Evolutionary conservation across 2,329 filamentous ascomycete species (phyloP), one percentile per base, ranked within the genome.

Genomic region (Alternaria solani): DNA sequence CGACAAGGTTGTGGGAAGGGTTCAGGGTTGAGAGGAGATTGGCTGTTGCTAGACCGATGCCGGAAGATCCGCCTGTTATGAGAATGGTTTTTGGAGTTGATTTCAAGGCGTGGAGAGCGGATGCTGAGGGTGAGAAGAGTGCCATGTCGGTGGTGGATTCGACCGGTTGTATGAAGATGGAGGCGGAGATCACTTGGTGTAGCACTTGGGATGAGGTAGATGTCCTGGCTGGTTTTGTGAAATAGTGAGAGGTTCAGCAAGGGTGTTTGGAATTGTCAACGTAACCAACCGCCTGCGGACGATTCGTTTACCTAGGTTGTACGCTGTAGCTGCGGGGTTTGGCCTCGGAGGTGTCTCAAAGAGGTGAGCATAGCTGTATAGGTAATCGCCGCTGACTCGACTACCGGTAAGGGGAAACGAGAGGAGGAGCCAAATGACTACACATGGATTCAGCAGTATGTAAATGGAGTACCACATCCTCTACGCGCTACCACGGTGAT

Each of bases 11-110:
- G 65, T 81, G 80, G 2, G 65, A 57, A 16, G 75, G 70, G 51
- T 77, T 76, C 16, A 81, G 72, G 28, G 68, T 59, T 38, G 78
- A 78, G 49, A 81, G 75, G 32, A 81, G 72, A 11, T 69, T 69
- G 4, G 78, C 79, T 18, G 79, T 81, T 64, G 78, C 73, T 25
- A 81, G 76, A 8, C 79, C 79, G 30, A 81, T 81, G 51, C 79
- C 79, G 7, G 76, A 77, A 16, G 75, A 74, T 42, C 77, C 74
- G 54, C 80, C 77, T n/a, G 80, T 79, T 51, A 81, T 78, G 52
- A 81, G 62, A 51, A 78, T 72, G 1, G 73, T 77, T 60, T 75
- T 75, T 2, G 74, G 63, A 14, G 56, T 66, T 8, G 68, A 67
- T 51, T 71, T 67, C 28, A 76, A 58, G n/a, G 48, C 62, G 16